These are phyloP conservation scores for Mesotaenium endlicherianum DNA, from an alignment of 139 green algal genomes.

Conservation along the genomic window DNA sequence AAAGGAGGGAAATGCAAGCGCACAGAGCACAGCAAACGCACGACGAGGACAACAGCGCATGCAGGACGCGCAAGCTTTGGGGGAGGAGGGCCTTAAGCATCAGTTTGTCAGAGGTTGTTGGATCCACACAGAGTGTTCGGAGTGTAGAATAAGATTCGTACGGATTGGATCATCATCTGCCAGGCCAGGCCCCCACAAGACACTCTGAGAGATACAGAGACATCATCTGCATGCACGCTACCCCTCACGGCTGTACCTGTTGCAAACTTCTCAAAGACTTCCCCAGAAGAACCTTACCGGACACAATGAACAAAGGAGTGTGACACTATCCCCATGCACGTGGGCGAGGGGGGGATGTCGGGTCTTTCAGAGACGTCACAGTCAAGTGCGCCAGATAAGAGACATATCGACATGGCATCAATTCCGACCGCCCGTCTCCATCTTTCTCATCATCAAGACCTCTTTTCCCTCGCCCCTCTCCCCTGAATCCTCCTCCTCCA, in stretches of 20 bases:
- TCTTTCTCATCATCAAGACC: slow-evolving; percentile 34
- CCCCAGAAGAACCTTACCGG: too few species aligned
- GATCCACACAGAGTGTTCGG: slow-evolving; percentile 28
- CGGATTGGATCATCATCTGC: slow-evolving; percentile 23
- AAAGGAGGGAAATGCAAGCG: too few species aligned
- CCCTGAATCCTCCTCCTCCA: too few species aligned
- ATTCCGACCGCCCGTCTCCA: slow-evolving; percentile 32
- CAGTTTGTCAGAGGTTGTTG: slow-evolving; percentile 41
- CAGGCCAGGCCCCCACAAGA: neutral
- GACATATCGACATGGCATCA: slow-evolving; percentile 32
- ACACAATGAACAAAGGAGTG: too few species aligned
- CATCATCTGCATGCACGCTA: neutral
- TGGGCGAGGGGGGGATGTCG: neutral
- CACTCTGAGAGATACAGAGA: neutral
- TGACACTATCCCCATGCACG: too few species aligned
- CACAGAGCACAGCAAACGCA: too few species aligned
- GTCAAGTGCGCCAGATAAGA: neutral
- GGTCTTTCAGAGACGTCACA: neutral
- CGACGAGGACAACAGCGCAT: too few species aligned
- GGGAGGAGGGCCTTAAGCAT: too few species aligned
- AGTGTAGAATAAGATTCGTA: slow-evolving; percentile 19
- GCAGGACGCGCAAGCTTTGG: too few species aligned
- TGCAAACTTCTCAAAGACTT: too few species aligned
- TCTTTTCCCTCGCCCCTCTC: too few species aligned
- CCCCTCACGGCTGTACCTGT: too few species aligned